phyloP scores from a whole-genome alignment of 2,329 filamentous ascomycete species.

The Pseudopyrenochaeta lycopersici region DNA sequence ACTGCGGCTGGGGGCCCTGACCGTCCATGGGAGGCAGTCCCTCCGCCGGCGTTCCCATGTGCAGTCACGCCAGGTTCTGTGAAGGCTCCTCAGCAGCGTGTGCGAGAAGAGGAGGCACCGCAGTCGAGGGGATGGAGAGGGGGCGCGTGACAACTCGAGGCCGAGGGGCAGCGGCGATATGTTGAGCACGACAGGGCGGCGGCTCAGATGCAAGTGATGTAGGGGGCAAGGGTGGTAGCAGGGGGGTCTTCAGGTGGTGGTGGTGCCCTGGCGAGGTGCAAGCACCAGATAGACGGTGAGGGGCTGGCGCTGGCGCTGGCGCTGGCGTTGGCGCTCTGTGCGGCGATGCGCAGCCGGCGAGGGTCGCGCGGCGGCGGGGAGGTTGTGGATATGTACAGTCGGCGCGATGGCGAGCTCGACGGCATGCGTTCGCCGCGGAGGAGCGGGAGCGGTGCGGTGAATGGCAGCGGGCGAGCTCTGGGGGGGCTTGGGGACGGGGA shows the following conservation, averaged over 20 bases:
- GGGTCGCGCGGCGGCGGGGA: slow-evolving; percentile 22
- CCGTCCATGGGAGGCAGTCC: slow-evolving; percentile 46
- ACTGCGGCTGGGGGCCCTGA: slow-evolving; percentile 35
- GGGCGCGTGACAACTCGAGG: slow-evolving; percentile 10
- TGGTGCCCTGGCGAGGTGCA: background rate
- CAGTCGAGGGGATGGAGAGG: slow-evolving; percentile 13
- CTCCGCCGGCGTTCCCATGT: slow-evolving; percentile 48
- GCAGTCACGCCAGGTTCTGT: slow-evolving; percentile 35
- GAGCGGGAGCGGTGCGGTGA: slow-evolving; percentile 10
- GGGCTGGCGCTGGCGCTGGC: slow-evolving; percentile 5
- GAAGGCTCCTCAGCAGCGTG: slow-evolving; percentile 4
- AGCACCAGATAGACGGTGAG: slow-evolving; percentile 6
- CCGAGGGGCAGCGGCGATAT: too few relatives aligned
- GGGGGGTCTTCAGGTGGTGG: background rate
- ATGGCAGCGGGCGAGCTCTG: slow-evolving; percentile 5
- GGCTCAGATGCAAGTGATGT: slow-evolving; percentile 4
- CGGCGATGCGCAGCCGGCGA: slow-evolving; percentile 16
- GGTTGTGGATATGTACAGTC: slow-evolving; percentile 17
- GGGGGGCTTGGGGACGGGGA: slow-evolving; percentile 24
- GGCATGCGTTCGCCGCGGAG: slow-evolving; percentile 22
- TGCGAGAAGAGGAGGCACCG: slow-evolving; percentile 9
- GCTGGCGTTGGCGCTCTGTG: slow-evolving; percentile 24
- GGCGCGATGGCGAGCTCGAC: slow-evolving; percentile 10
- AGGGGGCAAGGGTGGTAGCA: background rate
- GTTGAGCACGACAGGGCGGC: slow-evolving; percentile 4